Evolutionary conservation across 352 stramenopile genomes (phyloP).

Genomic region (Phytopythium vexans): DNA sequence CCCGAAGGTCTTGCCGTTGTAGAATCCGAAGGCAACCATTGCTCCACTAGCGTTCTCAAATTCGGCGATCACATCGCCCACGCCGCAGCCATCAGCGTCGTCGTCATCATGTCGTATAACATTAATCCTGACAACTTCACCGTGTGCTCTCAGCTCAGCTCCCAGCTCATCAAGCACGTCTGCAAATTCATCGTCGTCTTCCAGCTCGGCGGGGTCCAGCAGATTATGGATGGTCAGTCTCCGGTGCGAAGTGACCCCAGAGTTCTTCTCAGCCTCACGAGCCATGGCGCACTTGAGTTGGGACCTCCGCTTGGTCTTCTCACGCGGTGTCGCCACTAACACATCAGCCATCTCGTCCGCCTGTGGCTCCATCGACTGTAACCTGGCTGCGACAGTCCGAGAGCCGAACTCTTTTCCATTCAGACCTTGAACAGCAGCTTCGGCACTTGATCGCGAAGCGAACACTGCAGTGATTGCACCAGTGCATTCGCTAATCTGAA

Average conservation of each 20-base stretch:
- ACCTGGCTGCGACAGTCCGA: slow-evolving; percentile 1
- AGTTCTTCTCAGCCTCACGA: neutral
- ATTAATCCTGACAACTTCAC: slow-evolving; percentile 12
- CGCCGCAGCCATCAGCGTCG: neutral
- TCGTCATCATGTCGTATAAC: slow-evolving; percentile 12
- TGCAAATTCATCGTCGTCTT: slow-evolving; percentile 47
- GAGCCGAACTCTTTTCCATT: slow-evolving; percentile 22
- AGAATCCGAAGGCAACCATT: slow-evolving; percentile 10
- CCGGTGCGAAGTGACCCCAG: neutral
- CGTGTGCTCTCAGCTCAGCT: slow-evolving; percentile 26
- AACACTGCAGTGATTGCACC: slow-evolving; percentile 7
- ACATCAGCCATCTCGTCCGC: too few relatives aligned
- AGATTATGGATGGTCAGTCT: slow-evolving; percentile 29
- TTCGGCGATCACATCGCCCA: slow-evolving; percentile 18
- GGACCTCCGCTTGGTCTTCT: slow-evolving; percentile 20
- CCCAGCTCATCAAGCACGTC: slow-evolving; percentile 38
- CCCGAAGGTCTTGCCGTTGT: slow-evolving; percentile 31
- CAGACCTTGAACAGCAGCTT: slow-evolving; percentile 6
- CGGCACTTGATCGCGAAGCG: slow-evolving; percentile 1
- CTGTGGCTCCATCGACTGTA: neutral
- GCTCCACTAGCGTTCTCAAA: slow-evolving; percentile 12
- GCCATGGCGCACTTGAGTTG: slow-evolving; percentile 30
- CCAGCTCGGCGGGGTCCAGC: slow-evolving; percentile 38
- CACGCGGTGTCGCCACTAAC: neutral
- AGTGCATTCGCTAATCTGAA: neutral